Evolutionary conservation across 352 stramenopile genomes (phyloP).

Genomic region (Plasmopara muralis): DNA sequence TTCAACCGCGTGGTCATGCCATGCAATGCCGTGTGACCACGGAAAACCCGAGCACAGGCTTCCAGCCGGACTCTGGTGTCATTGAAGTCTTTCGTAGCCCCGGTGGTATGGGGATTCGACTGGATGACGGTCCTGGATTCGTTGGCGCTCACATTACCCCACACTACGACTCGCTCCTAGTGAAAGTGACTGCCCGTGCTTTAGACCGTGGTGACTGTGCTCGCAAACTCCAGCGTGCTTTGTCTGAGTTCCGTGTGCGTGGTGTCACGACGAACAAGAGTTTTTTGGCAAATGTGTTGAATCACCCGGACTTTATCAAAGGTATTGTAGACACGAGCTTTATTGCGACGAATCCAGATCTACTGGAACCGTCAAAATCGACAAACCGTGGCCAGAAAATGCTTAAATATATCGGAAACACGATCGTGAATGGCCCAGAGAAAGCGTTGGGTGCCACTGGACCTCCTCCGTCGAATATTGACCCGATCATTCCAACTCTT

Average conservation of each 20-base stretch:
- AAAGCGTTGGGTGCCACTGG: conserved; percentile 91
- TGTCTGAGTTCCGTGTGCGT: conserved; percentile 95
- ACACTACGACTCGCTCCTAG: conserved; percentile 96
- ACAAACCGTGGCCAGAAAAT: conserved; percentile 95
- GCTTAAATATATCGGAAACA: conserved; percentile 94
- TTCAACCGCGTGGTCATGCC: conserved; percentile 87
- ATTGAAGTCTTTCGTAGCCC: conserved; percentile 95
- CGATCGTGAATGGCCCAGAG: conserved; percentile 96
- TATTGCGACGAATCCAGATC: conserved; percentile 93
- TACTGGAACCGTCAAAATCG: conserved; percentile 81
- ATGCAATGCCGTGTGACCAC: conserved; percentile 98
- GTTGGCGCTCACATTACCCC: conserved; percentile 95
- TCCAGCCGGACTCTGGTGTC: conserved; percentile 94
- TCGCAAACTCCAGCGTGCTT: conserved; percentile 90
- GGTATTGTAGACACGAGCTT: conserved; percentile 94
- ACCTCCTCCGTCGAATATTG: conserved; percentile 73
- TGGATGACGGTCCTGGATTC: conserved; percentile 95
- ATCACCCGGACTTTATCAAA: conserved; percentile 92
- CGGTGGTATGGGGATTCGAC: conserved; percentile 93
- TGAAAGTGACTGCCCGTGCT: conserved; percentile 95
- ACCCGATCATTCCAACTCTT: conserved; percentile 84
- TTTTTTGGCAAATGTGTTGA: conserved; percentile 94
- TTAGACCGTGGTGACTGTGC: conserved; percentile 87
- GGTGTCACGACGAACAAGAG: conserved; percentile 94
- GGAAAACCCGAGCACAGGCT: conserved; percentile 91